Evolutionary conservation across 2,329 filamentous ascomycete genomes (phyloP).

Genomic region (Aureobasidium sp.): DNA sequence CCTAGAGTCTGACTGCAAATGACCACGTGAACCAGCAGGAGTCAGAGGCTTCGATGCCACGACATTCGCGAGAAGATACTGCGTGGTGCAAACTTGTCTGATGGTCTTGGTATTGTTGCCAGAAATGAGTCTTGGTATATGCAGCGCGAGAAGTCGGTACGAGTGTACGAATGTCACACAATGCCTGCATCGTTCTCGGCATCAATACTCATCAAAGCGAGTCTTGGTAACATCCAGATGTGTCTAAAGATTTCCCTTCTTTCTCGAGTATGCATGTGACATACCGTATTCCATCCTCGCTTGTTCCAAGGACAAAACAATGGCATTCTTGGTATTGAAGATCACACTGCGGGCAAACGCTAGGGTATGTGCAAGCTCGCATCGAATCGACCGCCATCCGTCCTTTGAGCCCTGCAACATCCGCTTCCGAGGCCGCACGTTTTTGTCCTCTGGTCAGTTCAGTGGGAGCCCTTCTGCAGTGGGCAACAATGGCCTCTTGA

Average conservation of each 20-base stretch:
- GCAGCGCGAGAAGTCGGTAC: constrained; percentile 1
- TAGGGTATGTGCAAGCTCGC: neutral
- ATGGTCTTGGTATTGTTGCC: neutral
- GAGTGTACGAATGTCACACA: neutral
- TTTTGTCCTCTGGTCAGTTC: neutral
- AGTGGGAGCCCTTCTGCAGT: neutral
- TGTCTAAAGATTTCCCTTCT: neutral
- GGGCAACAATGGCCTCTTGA: neutral
- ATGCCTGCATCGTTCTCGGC: neutral
- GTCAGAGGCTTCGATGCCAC: neutral
- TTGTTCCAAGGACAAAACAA: neutral
- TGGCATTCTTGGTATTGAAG: neutral
- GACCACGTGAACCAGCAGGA: neutral
- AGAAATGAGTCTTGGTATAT: neutral
- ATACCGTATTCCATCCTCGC: neutral
- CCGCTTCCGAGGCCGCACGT: neutral
- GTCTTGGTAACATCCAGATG: neutral
- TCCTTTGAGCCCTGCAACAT: neutral
- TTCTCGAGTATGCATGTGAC: neutral
- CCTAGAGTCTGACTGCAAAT: too few species aligned
- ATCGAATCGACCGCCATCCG: neutral
- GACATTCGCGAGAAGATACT: neutral
- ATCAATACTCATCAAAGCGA: neutral
- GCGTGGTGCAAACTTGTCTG: neutral
- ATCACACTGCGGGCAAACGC: neutral